A percentile compares a stretch with the other conserved stretches of the same genome.
phyloP scores from a whole-genome alignment of 768 basidiomycete species.

The Lyophyllum decastes region DNA sequence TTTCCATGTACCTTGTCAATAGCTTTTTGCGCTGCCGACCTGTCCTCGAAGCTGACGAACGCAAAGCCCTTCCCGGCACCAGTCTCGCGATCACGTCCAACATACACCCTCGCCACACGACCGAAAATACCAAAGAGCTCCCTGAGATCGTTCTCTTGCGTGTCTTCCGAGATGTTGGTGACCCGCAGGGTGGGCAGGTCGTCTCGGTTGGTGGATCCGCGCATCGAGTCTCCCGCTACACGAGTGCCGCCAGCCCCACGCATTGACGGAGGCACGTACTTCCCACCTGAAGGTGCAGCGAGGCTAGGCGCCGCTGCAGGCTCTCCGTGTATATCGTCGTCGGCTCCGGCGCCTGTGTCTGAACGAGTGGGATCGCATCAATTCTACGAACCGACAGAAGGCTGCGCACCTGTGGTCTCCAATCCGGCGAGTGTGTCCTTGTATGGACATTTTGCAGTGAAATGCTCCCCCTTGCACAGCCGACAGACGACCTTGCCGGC shows the following conservation, averaged over 20 bases:
- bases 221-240: conserved; percentile 79
- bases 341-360: conserved; percentile 36
- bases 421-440: conserved; percentile 88
- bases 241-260: conserved; percentile 63
- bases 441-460: conserved; percentile 98
- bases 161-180: conserved; percentile 95
- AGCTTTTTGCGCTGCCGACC: conserved; percentile 77
- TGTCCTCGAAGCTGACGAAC: conserved; percentile 93
- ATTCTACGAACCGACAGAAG: background rate
- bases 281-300: conserved; percentile 56
- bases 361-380: background rate
- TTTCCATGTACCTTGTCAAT: conserved; percentile 90
- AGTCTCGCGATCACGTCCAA: conserved; percentile 93
- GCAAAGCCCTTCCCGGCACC: conserved; percentile 96
- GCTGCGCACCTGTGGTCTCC: conserved; percentile 53
- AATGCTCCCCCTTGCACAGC: conserved; percentile 95
- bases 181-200: conserved; percentile 96
- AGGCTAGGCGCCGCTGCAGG: conserved; percentile 36
- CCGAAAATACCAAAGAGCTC: conserved; percentile 90
- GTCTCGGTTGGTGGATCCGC: conserved; percentile 65
- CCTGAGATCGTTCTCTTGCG: conserved; percentile 90
- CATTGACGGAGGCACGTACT: conserved; percentile 95
- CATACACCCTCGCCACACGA: conserved; percentile 85
- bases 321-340: conserved; percentile 37
- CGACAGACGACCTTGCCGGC: conserved; percentile 91